Base-by-base conservation (phyloP, 495 filamentous ascomycete species). In the Penicillium canescens region DNA sequence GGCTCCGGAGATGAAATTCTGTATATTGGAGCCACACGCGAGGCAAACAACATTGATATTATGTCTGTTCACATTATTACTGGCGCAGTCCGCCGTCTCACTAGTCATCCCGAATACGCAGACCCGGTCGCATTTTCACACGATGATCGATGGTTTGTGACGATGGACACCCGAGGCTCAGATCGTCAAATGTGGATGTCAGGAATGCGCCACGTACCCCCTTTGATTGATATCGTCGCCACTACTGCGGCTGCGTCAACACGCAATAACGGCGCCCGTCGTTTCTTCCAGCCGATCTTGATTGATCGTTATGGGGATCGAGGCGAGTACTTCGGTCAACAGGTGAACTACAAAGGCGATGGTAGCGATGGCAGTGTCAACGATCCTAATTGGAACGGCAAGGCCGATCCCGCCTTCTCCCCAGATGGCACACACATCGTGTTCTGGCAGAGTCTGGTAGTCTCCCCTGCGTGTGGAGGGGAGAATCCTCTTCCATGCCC, bases 331-430 rank as follows among this genome's bases (percentile, higher is more conserved):
- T 60, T 48, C 35, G 63, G 63, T 6, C 63, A 66, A 24, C 59
- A 60, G 26, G 40, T 67, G 16, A 67, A 67, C 23, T 46, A 37
- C 6, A 55, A 20, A 3, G 60, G 60, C 1, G 48, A 62, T 28
- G 59, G 59, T 1, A 54, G 45, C 4, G 14, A 46, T 3, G 63
- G 63, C 1, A 60, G 54, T 11, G 51, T 56, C 16, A 62, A 59
- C 13, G 64, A 67, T 44, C 54, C 60, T 0, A 56, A 58, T 36
- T 67, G 64, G 64, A 63, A 67, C 39, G 61, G 57, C 6, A 48
- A 46, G 1, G 64, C 64, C 6, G 64, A 67, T 45, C 64, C 64
- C 7, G 35, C 49, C 18, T 67, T 51, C 42, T 67, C 64, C 16
- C 49, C 50, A 16, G 60, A 67, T 50, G 58, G 60, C 12, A 63